Evolutionary conservation across 73 alveolate genomes (phyloP).

Genomic region (Symbiodinium natans): DNA sequence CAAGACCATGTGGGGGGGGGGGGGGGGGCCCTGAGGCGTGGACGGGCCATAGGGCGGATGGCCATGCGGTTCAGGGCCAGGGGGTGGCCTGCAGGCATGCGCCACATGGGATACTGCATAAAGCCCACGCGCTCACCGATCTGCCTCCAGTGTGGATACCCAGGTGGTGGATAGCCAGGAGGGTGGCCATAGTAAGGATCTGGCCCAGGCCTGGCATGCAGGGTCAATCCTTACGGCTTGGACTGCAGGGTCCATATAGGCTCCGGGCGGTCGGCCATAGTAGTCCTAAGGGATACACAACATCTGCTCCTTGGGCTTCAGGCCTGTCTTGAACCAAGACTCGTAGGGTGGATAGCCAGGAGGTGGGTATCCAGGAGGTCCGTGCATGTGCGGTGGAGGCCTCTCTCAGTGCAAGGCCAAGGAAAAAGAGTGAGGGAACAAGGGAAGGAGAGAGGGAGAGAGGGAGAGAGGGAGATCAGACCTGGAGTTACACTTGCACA

Average conservation of each 20-base stretch:
- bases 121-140: not conserved
- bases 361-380: slow-evolving; percentile 25
- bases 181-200: slow-evolving; percentile 80
- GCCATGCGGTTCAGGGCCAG: slow-evolving; percentile 46
- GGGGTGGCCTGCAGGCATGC: slow-evolving; percentile 13
- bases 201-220: slow-evolving; percentile 72
- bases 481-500: no score
- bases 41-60: slow-evolving; percentile 17
- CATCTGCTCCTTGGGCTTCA: not conserved
- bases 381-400: slow-evolving; percentile 13
- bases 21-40: not conserved
- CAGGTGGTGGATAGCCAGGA: slow-evolving; percentile 79
- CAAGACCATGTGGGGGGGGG: no score
- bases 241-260: not conserved
- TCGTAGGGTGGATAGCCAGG: slow-evolving; percentile 35
- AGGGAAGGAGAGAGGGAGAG: no score
- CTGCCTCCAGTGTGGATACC: slow-evolving; percentile 76
- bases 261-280: slow-evolving; percentile 56
- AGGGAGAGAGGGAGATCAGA: no score
- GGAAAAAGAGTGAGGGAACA: no score
- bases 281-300: not conserved
- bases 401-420: no score
- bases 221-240: not conserved
- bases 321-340: not conserved
- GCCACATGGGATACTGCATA: not conserved